Base-by-base conservation (phyloP, 768 basidiomycete species). In the Amylocystis lapponica region DNA sequence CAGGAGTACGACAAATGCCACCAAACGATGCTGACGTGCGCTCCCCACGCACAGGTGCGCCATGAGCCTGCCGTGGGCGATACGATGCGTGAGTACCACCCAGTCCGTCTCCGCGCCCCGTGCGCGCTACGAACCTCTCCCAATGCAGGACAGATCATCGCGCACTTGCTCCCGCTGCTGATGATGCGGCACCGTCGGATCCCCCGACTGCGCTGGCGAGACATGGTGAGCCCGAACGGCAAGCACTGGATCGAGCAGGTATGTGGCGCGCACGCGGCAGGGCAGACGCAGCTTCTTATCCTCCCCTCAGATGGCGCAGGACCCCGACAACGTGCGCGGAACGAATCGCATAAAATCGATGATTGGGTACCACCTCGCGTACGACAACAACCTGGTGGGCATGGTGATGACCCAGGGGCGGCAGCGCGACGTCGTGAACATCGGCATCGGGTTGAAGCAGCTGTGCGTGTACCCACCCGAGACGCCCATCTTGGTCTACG, bases 201-300 rank as follows among this genome's bases (percentile, higher is more conserved):
- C 62, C 83, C 86, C 2, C 70, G 86, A 16, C 64, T 79, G 11
- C 80, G 82, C 49, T 89, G 86, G 86, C 70, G 72, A 46, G 85
- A 86, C 49, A 72, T 72, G 43, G 62, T 68, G 20, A 82, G 75
- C 0, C 51, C 67, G 1, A 75, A 67, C 32, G 85, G 85, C 32
- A 88, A 88, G 52, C 84, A 83, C 49, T 88, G 84, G 83, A 89
- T 89, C 43, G 85, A 88, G 53, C 84, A 84, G 71, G 82, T 82
- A 47, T 30, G 67, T 56, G 29, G 17, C 43, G n/a, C 14, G 23
- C 41, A 31, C 38, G 20, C 46, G 32, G 12, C 40, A 14, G 25
- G 26, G 31, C 27, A 27, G 33, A 10, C 26, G 5, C 29, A 31
- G 34, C 35, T 23, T 23, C 27, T n/a, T 33, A 23, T 50, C 31